A percentile compares a stretch with the other conserved stretches of the same genome.
phyloP scores from a whole-genome alignment of 2,329 filamentous ascomycete genomes.

The Penicillium oxalicum region DNA sequence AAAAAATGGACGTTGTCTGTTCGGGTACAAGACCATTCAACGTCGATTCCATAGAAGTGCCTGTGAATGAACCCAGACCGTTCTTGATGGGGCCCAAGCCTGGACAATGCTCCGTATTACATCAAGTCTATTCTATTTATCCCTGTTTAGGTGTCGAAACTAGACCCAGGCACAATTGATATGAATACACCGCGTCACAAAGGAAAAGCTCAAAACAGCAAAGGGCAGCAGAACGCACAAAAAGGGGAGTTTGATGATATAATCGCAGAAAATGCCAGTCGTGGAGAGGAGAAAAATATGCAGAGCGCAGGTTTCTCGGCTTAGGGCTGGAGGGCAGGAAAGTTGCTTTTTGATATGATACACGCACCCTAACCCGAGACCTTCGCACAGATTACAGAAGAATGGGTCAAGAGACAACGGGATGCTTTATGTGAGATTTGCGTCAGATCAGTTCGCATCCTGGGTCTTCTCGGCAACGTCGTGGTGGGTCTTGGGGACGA shows the following conservation, averaged over 20 bases:
- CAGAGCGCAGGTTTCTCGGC: not conserved
- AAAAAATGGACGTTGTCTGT: too few species aligned
- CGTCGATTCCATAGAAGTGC: too few species aligned
- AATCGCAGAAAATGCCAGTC: conserved; percentile 11
- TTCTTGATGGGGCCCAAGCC: too few species aligned
- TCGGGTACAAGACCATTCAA: too few species aligned
- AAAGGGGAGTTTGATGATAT: conserved; percentile 20
- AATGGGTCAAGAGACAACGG: conserved; percentile 2
- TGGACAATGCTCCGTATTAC: conserved; percentile 10
- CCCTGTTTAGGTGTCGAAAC: conserved; percentile 13
- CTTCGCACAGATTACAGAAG: conserved; percentile 8
- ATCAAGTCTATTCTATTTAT: conserved; percentile 26
- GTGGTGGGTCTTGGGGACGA: conserved; percentile 48
- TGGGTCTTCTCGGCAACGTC: conserved; percentile 33
- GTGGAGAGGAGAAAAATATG: conserved; percentile 9
- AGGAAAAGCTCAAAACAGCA: conserved; percentile 4
- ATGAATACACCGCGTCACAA: conserved; percentile 27
- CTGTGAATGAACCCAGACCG: too few species aligned
- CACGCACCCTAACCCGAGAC: conserved; percentile 15
- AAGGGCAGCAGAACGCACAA: conserved; percentile 16
- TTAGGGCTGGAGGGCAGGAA: conserved; percentile 11
- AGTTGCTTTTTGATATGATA: conserved; percentile 20
- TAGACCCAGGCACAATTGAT: conserved; percentile 15
- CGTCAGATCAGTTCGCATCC: conserved; percentile 16
- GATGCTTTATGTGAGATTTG: conserved; percentile 4